Evolutionary conservation across 345 rosid species (phyloP).

Genomic region (Moringa oleifera): DNA sequence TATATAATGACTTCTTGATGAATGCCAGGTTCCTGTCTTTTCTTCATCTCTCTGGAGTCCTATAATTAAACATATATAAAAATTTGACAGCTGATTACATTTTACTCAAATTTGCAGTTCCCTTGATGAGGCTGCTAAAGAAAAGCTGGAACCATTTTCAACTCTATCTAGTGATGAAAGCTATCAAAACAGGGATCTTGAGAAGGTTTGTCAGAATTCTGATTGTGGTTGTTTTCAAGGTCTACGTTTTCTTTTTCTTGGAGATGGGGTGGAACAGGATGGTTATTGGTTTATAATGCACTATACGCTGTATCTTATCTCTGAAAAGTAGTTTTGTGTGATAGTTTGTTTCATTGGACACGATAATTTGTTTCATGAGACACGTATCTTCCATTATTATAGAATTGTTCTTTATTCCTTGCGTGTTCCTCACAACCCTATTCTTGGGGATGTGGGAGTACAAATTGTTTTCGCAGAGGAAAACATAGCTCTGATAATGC

Average conservation of each 20-base stretch:
- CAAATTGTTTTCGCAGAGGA: too few species aligned
- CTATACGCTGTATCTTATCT: too few species aligned
- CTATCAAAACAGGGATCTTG: slow-evolving; percentile 96
- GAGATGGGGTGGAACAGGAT: too few species aligned
- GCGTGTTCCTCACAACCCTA: not conserved
- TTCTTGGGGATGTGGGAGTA: too few species aligned
- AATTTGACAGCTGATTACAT: slow-evolving; percentile 8
- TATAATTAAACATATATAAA: not conserved
- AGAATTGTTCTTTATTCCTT: not conserved
- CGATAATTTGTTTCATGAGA: too few species aligned
- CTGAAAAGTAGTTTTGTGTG: too few species aligned
- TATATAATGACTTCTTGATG: slow-evolving; percentile 75
- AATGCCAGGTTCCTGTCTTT: slow-evolving; percentile 61
- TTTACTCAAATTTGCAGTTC: slow-evolving; percentile 42
- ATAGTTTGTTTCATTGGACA: too few species aligned
- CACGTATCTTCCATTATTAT: too few species aligned
- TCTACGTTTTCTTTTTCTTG: not conserved
- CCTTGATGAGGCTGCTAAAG: slow-evolving; percentile 67
- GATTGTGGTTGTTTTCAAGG: not conserved
- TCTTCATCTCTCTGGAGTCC: slow-evolving; percentile 8
- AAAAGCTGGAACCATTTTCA: slow-evolving; percentile 78
- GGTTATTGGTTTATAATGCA: not conserved
- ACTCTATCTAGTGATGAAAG: slow-evolving; percentile 73
- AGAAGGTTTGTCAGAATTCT: slow-evolving; percentile 50
- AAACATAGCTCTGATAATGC: too few species aligned